These are phyloP conservation scores for Leishmania major DNA, from an alignment of 208 protist species.

Conservation along the genomic window DNA sequence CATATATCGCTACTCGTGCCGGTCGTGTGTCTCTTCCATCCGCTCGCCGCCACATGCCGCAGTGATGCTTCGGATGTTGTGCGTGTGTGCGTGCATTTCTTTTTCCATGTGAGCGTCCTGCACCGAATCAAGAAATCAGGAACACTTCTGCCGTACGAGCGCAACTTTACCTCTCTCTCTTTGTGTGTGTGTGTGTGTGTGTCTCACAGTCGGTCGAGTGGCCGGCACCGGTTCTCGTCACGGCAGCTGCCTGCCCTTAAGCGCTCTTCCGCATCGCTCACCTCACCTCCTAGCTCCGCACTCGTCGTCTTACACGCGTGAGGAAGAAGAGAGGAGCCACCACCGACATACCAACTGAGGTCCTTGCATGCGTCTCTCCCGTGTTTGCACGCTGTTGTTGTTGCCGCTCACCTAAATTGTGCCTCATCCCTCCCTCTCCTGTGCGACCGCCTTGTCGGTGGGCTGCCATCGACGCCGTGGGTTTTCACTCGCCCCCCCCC, in stretches of 20 bases:
- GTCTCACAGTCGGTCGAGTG: background rate
- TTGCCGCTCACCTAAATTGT: background rate
- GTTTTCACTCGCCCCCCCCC: background rate
- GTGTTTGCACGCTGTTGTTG: background rate
- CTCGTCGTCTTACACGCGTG: background rate
- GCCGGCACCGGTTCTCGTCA: background rate
- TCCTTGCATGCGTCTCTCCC: background rate
- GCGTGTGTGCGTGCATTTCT: background rate
- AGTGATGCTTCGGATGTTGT: background rate
- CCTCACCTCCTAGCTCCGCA: background rate
- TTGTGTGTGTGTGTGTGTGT: background rate
- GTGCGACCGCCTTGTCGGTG: background rate
- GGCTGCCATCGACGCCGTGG: background rate
- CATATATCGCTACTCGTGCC: background rate
- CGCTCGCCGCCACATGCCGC: background rate
- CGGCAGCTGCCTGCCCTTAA: background rate
- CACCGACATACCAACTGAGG: background rate
- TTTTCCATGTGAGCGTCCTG: background rate
- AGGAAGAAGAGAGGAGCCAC: background rate
- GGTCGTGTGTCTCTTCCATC: background rate
- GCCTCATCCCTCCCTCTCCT: background rate
- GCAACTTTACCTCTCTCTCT: background rate
- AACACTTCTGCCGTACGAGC: background rate
- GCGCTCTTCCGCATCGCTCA: background rate
- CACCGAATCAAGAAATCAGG: background rate